These are phyloP conservation scores for Trichoderma guizhouense DNA, from an alignment of 2,329 filamentous ascomycete genomes.

Conservation along the genomic window DNA sequence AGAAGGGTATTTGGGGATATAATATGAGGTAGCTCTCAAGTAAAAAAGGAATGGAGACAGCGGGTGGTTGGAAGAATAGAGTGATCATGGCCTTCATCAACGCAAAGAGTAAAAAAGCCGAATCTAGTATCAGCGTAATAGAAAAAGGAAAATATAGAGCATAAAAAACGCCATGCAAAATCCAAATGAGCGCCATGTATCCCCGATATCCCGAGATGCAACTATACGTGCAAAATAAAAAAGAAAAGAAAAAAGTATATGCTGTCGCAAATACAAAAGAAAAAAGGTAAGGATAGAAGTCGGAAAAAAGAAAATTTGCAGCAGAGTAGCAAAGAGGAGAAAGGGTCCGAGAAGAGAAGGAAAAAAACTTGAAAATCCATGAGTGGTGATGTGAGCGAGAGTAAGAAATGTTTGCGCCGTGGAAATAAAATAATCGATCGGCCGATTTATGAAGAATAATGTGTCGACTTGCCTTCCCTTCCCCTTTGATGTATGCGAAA, in stretches of 20 bases:
- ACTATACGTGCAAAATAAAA: constrained; percentile 9
- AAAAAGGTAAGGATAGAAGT: neutral
- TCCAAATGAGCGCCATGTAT: constrained; percentile 18
- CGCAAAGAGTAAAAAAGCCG: neutral
- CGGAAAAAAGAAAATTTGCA: constrained; percentile 1
- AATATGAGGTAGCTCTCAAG: constrained; percentile 2
- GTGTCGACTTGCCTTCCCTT: neutral
- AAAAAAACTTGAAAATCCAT: neutral
- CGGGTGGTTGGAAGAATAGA: constrained; percentile 10
- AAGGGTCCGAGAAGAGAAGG: neutral
- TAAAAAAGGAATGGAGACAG: constrained; percentile 7
- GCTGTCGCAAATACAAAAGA: constrained; percentile 13
- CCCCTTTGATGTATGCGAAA: neutral
- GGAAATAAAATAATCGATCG: neutral
- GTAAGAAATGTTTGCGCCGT: neutral
- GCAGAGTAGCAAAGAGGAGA: constrained; percentile 1
- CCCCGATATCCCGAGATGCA: constrained; percentile 14
- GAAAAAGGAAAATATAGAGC: neutral
- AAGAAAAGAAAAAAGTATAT: constrained; percentile 11
- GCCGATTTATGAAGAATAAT: neutral
- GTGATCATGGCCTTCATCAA: constrained; percentile 14
- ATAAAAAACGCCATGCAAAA: constrained; percentile 16
- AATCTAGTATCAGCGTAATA: neutral
- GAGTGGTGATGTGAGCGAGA: constrained; percentile 11
- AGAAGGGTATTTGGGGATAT: constrained; percentile 7